These are phyloP conservation scores for Phytophthora lateralis DNA, from an alignment of 352 stramenopile genomes.

Conservation along the genomic window DNA sequence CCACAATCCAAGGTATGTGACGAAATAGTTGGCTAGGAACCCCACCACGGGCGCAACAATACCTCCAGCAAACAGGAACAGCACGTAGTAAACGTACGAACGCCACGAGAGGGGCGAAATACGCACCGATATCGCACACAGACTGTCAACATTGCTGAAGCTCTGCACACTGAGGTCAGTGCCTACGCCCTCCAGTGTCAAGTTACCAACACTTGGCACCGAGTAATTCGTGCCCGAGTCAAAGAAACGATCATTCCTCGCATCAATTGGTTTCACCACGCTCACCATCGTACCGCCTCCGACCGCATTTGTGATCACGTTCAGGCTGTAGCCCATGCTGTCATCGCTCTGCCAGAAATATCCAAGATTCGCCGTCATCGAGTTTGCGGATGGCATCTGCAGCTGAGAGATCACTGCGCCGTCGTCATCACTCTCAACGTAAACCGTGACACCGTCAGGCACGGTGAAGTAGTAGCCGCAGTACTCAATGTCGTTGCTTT, in stretches of 20 bases:
- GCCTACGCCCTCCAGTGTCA: constrained; percentile 56
- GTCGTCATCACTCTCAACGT: constrained; percentile 43
- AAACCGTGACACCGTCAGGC: constrained; percentile 52
- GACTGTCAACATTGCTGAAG: constrained; percentile 53
- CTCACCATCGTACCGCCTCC: constrained; percentile 58
- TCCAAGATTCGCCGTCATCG: constrained; percentile 53
- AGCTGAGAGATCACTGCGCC: constrained; percentile 61
- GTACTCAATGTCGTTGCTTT: constrained; percentile 44
- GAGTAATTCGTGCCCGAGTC: constrained; percentile 35
- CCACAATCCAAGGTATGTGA: constrained; percentile 82
- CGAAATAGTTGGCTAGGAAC: constrained; percentile 78
- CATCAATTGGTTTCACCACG: constrained; percentile 69
- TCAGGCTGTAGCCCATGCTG: constrained; percentile 61
- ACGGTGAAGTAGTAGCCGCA: constrained; percentile 80
- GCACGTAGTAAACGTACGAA: constrained; percentile 67
- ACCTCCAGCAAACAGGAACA: constrained; percentile 74
- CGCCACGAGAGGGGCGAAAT: constrained; percentile 60
- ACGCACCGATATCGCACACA: constrained; percentile 68
- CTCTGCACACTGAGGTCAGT: constrained; percentile 48
- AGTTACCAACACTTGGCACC: constrained; percentile 44
- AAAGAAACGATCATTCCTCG: constrained; percentile 56
- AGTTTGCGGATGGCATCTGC: constrained; percentile 44
- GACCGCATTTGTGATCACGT: constrained; percentile 69
- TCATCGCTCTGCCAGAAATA: constrained; percentile 71
- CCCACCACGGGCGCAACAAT: constrained; percentile 70